Evolutionary conservation across 139 green algal genomes (phyloP).

Genomic region (Nannochloris sp.): DNA sequence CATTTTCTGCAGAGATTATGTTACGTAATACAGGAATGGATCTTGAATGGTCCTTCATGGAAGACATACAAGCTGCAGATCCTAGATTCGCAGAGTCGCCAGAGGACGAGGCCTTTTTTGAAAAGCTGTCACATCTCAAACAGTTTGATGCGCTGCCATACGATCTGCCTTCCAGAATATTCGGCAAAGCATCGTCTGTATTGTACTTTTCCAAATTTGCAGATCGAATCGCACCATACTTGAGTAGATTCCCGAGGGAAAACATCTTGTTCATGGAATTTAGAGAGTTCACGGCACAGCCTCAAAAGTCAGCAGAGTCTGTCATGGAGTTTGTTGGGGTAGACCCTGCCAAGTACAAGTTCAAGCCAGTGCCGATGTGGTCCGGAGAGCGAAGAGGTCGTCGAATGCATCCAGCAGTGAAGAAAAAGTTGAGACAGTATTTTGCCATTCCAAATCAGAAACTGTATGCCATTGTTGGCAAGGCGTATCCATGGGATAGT

Average conservation of each 20-base stretch:
- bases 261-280: constrained; percentile 71
- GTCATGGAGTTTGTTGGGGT: constrained; percentile 57
- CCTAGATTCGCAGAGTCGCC: constrained; percentile 28
- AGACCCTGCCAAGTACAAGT: constrained; percentile 32
- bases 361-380: constrained; percentile 22
- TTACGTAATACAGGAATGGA: constrained; percentile 55
- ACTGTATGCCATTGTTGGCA: constrained; percentile 27
- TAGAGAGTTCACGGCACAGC: constrained; percentile 44
- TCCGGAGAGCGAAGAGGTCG: constrained; percentile 41
- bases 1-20: constrained; percentile 69
- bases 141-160: constrained; percentile 33
- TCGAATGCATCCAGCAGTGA: constrained; percentile 37
- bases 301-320: constrained; percentile 33
- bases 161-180: constrained; percentile 43
- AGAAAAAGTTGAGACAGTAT: constrained; percentile 24
- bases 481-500: constrained; percentile 26
- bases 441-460: constrained; percentile 27
- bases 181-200: constrained; percentile 22
- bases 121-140: constrained; percentile 31
- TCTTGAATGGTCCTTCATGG: constrained; percentile 48
- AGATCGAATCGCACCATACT: constrained; percentile 51
- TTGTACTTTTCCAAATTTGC: constrained; percentile 43
- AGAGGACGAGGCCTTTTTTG: constrained; percentile 18
- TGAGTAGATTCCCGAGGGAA: constrained; percentile 43
- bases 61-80: constrained; percentile 26